Percentiles rank a stretch among this genome's conserved stretches.
Evolutionary conservation across 2,329 filamentous ascomycete genomes (phyloP).

Genomic region (Emergomyces pasteurianus): DNA sequence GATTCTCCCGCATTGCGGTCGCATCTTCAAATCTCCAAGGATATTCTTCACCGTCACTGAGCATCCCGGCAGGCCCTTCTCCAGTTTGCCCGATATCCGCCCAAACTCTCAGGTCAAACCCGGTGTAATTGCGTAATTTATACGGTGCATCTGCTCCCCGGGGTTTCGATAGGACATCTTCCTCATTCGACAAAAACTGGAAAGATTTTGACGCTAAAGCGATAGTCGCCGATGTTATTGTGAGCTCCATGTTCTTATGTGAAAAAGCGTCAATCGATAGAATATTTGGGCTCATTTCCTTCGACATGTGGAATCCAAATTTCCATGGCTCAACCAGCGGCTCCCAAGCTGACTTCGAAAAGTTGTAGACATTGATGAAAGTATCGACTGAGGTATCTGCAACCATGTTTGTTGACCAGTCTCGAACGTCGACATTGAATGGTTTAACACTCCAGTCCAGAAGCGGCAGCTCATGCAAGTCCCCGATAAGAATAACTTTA

Average conservation of each 20-base stretch:
- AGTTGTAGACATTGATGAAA: constrained; percentile 96
- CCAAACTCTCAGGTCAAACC: constrained; percentile 78
- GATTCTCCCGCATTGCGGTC: constrained; percentile 86
- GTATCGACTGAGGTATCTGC: constrained; percentile 86
- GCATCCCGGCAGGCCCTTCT: constrained; percentile 54
- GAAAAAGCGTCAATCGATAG: constrained; percentile 79
- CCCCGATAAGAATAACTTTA: constrained; percentile 85
- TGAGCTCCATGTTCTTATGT: constrained; percentile 81
- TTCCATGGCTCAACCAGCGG: constrained; percentile 94
- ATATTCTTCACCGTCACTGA: constrained; percentile 79
- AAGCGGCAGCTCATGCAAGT: constrained; percentile 88
- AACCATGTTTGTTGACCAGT: constrained; percentile 82
- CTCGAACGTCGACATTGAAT: constrained; percentile 70
- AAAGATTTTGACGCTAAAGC: constrained; percentile 87
- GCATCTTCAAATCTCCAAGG: constrained; percentile 97
- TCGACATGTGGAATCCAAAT: constrained; percentile 78
- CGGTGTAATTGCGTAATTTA: constrained; percentile 87
- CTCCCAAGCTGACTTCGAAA: constrained; percentile 97
- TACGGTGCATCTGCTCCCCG: constrained; percentile 87
- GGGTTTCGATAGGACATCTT: constrained; percentile 88
- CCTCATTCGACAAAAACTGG: constrained; percentile 73
- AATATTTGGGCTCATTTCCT: constrained; percentile 60
- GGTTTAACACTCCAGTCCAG: constrained; percentile 87
- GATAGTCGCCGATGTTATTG: constrained; percentile 85
- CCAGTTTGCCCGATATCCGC: constrained; percentile 62